A percentile compares a stretch with the other conserved stretches of the same genome.
phyloP scores from a whole-genome alignment of 75 land plant species.

The Chamaecyparis obtusa region DNA sequence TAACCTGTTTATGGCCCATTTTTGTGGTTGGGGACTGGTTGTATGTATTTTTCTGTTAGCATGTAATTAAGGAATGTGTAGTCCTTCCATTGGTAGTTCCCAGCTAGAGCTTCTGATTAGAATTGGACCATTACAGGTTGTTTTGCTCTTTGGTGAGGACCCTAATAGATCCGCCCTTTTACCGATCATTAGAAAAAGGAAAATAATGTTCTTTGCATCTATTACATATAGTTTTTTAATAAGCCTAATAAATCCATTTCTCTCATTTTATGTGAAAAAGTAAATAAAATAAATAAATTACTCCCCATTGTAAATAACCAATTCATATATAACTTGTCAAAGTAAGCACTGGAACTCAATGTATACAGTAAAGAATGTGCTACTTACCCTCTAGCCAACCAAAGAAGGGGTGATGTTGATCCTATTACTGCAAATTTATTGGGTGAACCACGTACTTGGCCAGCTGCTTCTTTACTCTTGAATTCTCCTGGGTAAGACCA shows the following conservation, averaged over 20 bases:
- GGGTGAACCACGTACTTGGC: constrained; percentile 94
- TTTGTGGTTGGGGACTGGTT: too few species aligned
- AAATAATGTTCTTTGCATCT: not conserved
- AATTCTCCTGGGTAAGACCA: constrained; percentile 99
- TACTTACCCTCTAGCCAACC: constrained; percentile 88
- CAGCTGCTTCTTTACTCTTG: constrained; percentile 94
- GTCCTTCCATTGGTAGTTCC: too few species aligned
- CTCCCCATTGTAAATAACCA: not conserved
- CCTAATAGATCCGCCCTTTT: too few species aligned
- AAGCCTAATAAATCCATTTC: not conserved
- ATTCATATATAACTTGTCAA: not conserved
- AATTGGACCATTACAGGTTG: too few species aligned
- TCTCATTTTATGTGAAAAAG: not conserved
- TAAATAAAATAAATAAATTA: not conserved
- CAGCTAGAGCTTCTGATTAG: too few species aligned
- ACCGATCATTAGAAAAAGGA: too few species aligned
- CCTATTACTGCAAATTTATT: constrained; percentile 95
- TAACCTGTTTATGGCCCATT: too few species aligned
- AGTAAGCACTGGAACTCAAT: not conserved
- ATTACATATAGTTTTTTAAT: not conserved
- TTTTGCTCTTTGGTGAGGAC: too few species aligned
- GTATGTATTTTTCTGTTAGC: too few species aligned
- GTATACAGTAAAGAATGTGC: constrained; percentile 1
- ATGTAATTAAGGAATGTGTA: too few species aligned
- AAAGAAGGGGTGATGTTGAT: constrained; percentile 89